A percentile compares a stretch with the other conserved stretches of the same genome.
Evolutionary conservation across 2,329 filamentous ascomycete genomes (phyloP).

Genomic region (Aspergillus floridensis): DNA sequence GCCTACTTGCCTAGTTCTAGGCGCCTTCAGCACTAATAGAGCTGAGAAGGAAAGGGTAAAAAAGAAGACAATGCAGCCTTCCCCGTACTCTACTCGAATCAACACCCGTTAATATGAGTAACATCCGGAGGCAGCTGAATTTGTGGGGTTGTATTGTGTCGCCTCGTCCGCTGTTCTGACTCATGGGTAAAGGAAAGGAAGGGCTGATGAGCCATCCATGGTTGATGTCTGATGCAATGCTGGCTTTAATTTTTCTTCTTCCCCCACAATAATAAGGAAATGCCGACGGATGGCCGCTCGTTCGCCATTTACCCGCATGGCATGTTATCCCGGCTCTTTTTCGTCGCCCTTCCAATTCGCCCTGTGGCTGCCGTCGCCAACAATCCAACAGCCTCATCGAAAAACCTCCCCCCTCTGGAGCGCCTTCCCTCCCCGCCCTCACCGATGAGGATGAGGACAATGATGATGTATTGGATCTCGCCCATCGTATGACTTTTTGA

Average conservation of each 20-base stretch:
- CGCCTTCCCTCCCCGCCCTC: neutral
- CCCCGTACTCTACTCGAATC: neutral
- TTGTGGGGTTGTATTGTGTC: neutral
- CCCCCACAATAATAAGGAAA: conserved; percentile 9
- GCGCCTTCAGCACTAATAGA: neutral
- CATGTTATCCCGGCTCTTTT: conserved; percentile 24
- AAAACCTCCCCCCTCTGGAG: neutral
- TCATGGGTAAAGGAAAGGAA: neutral
- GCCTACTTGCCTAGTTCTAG: neutral
- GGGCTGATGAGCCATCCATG: conserved; percentile 14
- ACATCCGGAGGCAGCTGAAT: neutral
- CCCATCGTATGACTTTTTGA: conserved; percentile 21
- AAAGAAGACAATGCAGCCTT: neutral
- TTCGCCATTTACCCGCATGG: conserved; percentile 10
- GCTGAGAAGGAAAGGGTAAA: neutral
- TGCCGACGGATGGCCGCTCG: conserved; percentile 4
- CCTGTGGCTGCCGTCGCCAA: conserved; percentile 8
- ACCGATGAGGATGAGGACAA: neutral
- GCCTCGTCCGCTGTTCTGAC: conserved; percentile 1
- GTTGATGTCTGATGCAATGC: conserved; percentile 18
- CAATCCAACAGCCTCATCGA: conserved; percentile 9
- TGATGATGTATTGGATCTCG: conserved; percentile 25
- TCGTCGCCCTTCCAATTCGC: conserved; percentile 19
- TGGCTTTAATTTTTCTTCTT: conserved; percentile 2
- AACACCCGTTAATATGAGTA: neutral